A percentile compares a stretch with the other conserved stretches of the same genome.
Evolutionary conservation across 2,329 filamentous ascomycete species (phyloP).

Genomic region (Apiospora kogelbergensis): DNA sequence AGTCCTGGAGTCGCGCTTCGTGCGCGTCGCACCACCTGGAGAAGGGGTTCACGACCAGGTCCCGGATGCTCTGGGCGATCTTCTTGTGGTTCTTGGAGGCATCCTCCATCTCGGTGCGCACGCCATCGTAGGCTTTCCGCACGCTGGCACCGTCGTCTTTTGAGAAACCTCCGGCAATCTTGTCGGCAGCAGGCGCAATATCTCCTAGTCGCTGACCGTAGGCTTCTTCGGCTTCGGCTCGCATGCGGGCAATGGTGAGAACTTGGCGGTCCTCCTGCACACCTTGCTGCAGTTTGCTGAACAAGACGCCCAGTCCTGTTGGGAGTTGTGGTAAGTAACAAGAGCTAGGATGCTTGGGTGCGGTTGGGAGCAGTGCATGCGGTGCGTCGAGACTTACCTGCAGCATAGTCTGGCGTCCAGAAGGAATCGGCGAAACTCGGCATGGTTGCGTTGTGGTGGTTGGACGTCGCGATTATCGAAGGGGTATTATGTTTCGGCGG

Average conservation of each 20-base stretch:
- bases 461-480: slow-evolving; percentile 12
- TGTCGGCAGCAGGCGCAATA: slow-evolving; percentile 80
- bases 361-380: neutral
- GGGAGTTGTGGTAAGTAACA: neutral
- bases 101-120: slow-evolving; percentile 89
- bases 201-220: slow-evolving; percentile 81
- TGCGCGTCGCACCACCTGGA: slow-evolving; percentile 95
- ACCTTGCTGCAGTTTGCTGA: slow-evolving; percentile 94
- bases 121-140: slow-evolving; percentile 94
- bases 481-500: slow-evolving; percentile 5
- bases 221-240: slow-evolving; percentile 90
- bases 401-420: slow-evolving; percentile 97
- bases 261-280: slow-evolving; percentile 94
- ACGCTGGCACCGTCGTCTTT: slow-evolving; percentile 95
- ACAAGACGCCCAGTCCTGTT: slow-evolving; percentile 83
- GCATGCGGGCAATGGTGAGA: slow-evolving; percentile 85
- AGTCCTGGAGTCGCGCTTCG: slow-evolving; percentile 85
- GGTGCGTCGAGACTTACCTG: slow-evolving; percentile 56
- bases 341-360: neutral
- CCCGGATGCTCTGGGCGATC: slow-evolving; percentile 93
- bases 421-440: slow-evolving; percentile 93
- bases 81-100: slow-evolving; percentile 88
- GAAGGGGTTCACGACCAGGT: slow-evolving; percentile 93
- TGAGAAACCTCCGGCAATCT: slow-evolving; percentile 77
- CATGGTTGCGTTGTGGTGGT: slow-evolving; percentile 51